Conservation (phyloP, 345 rosid species). For the Pugionium cornutum region DNA sequence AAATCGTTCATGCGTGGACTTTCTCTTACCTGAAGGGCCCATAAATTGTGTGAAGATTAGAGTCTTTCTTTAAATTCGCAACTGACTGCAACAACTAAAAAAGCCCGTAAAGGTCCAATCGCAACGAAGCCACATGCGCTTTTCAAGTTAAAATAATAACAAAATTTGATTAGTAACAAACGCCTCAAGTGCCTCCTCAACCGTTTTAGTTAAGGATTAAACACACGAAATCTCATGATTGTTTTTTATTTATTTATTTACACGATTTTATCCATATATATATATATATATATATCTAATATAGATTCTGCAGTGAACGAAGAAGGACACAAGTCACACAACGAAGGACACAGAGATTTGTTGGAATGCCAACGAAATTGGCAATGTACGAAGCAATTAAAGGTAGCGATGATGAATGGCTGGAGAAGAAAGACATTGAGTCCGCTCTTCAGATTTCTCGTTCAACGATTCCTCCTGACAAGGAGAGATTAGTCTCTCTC, state of each 20-base stretch:
- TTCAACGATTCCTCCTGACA: conserved; percentile 28
- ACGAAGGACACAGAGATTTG: not conserved
- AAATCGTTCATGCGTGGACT: too few species aligned
- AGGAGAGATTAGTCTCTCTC: conserved; percentile 56
- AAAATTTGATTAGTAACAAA: not conserved
- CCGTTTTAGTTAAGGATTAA: conserved; percentile 17
- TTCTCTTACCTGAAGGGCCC: too few species aligned
- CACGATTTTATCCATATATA: not conserved
- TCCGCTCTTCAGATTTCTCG: conserved; percentile 44
- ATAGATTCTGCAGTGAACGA: not conserved
- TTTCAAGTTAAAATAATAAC: not conserved
- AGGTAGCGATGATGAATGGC: conserved; percentile 16
- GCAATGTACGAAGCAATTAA: conserved; percentile 40
- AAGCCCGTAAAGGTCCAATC: conserved; percentile 18
- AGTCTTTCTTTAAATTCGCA: conserved; percentile 3
- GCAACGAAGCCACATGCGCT: conserved; percentile 12
- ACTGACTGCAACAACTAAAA: conserved; percentile 17
- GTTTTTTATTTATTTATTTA: not conserved
- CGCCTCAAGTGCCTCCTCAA: conserved; percentile 18
- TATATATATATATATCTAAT: not conserved
- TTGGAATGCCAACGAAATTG: conserved; percentile 21
- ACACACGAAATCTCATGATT: not conserved
- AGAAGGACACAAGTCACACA: not conserved
- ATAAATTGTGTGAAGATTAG: too few species aligned
- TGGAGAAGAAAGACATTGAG: conserved; percentile 37